Percentiles rank a stretch among this genome's conserved stretches.
phyloP scores from a whole-genome alignment of 1,284 basidiomycete species.

The Phellopilus nigrolimitatus region DNA sequence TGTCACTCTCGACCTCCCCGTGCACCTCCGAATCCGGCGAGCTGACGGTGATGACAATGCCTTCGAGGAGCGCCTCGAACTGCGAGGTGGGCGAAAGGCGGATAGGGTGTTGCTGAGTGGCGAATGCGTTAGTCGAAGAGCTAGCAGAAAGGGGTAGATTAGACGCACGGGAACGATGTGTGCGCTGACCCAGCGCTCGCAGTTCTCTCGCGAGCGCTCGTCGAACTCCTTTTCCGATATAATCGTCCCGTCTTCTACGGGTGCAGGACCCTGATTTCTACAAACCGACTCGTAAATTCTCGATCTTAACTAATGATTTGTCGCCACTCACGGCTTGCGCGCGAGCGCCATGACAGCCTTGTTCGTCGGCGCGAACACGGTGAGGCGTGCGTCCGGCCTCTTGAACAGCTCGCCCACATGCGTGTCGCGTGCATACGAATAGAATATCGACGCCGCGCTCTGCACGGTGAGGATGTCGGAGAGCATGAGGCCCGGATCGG shows the following conservation, averaged over 20 bases:
- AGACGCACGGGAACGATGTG: constrained; percentile 66
- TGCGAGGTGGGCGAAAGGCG: constrained; percentile 33
- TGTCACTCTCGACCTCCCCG: constrained; percentile 32
- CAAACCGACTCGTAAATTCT: constrained; percentile 1
- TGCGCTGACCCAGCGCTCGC: constrained; percentile 66
- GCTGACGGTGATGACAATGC: constrained; percentile 49
- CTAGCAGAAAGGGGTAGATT: constrained; percentile 4
- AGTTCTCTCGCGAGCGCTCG: constrained; percentile 50
- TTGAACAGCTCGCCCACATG: constrained; percentile 50
- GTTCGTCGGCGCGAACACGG: constrained; percentile 71
- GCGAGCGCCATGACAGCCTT: constrained; percentile 74
- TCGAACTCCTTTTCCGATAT: constrained; percentile 65
- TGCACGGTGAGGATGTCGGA: constrained; percentile 73
- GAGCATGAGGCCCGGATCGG: constrained; percentile 41
- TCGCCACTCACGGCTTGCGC: constrained; percentile 61
- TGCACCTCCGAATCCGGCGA: constrained; percentile 24
- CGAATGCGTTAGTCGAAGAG: neutral
- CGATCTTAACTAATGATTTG: constrained; percentile 3
- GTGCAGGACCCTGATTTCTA: constrained; percentile 52
- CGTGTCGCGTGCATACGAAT: constrained; percentile 70
- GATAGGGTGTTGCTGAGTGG: constrained; percentile 38
- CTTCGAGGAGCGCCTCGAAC: constrained; percentile 48
- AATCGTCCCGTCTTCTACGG: constrained; percentile 39
- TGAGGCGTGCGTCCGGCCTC: constrained; percentile 36
- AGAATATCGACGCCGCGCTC: constrained; percentile 68